Base-by-base conservation (phyloP, 1,284 basidiomycete species). In the Apiotrichum akiyoshidainum region DNA sequence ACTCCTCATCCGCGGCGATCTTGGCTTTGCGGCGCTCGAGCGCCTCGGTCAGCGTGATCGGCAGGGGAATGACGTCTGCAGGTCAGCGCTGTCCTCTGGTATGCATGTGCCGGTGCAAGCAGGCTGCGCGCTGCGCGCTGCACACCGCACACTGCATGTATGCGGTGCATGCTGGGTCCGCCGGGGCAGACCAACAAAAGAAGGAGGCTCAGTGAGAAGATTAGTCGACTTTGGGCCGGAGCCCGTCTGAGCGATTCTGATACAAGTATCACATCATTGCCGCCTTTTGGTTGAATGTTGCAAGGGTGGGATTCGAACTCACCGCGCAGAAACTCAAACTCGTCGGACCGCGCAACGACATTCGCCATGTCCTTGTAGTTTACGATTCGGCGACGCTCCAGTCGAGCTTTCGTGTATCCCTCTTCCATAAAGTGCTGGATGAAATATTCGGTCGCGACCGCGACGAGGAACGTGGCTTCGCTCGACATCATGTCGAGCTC, bases 381-480 rank as follows among this genome's bases (percentile, higher is more conserved):
- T 37, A 80, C 72, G 16, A 72, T 69, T 52, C 76, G 77, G 19
- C 78, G 66, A 48, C 75, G 74, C 41, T 79, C 75, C 35, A 80
- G 61, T 39, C 78, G 63, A 6, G 79, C 79, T 49, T 74, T 74
- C 5, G 73, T 74, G 48, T 76, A 77, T 3, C 75, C 74, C 39
- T 77, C 73, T 53, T 77, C 73, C 65, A 79, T 76, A 53, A 79
- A 71, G 64, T 76, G 73, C 57, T 75, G 72, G 61, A 80, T 68
- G 54, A 79, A 79, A 55, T 78, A 75, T 66, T 80, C 79, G 13
- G 79, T 74, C 16, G 78, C 77, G 31, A 78, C 73, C 17, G 75
- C 67, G 31, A 80, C 70, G 61, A 80, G 68, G 54, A 80, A 81
- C 7, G 74, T 66, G 44, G 80, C 79, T 60, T 81, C 80, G 37